Base-by-base conservation (phyloP, 192 early-diverging fungal genomes). In the Cetraspora pellucida region DNA sequence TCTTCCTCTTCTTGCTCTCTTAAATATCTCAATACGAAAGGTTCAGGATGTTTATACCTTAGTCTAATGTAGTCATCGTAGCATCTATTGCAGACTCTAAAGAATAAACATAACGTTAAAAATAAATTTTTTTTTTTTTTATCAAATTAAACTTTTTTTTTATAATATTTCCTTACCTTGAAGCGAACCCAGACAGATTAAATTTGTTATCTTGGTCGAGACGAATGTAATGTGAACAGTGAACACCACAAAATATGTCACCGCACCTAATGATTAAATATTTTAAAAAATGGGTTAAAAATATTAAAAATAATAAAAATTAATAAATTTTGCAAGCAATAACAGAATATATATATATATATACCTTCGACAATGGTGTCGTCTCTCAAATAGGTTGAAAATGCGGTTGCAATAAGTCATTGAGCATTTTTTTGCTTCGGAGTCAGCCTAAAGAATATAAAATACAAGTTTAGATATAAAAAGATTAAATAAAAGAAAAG, bases 151-250 rank as follows among this genome's bases (percentile, higher is more conserved):
- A n/a, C n/a, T n/a, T 37, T 37, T 3, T 37, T 37, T 37, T 37
- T 37, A 37, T 37, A 37, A 37, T n/a, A n/a, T n/a, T n/a, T n/a
- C n/a, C n/a, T 37, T 37, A 37, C 31, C 81, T 54, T 16, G 79
- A 79, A 2, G 80, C 50, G 13, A 49, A 58, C 13, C 83, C 81
- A 9, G 55, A 45, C 7, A 77, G n/a, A 44, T 84, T 63, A 31
- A 82, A 82, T 16, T 72, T 74, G 45, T 61, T 68, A 25, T 80
- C 31, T 72, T 82, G 78, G 64, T 84, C 81, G 27, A 84, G 55
- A n/a, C 80, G 70, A 45, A 84, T 57, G 54, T 78, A 82, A 27
- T 80, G 74, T 2, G 83, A 80, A 55, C 83, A 84, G 49, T 84
- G 83, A 10, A 19, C 21, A 11, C 76, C 31, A 54, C 83, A 84